Base-by-base conservation (phyloP, 2,329 filamentous ascomycete genomes). In the Phaeoacremonium minimum region DNA sequence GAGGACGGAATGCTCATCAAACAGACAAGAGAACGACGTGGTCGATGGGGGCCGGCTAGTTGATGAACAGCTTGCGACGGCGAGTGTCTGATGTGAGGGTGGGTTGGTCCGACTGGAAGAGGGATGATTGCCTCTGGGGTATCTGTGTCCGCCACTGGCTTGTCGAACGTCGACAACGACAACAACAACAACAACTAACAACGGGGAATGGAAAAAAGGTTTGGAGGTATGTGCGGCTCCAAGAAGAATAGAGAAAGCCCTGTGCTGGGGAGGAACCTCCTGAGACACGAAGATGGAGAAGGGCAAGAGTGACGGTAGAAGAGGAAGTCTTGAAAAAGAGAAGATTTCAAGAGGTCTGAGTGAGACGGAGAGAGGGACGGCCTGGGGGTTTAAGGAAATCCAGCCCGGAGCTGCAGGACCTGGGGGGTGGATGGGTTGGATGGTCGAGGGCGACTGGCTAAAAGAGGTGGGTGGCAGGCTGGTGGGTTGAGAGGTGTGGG, bases 311-410 rank as follows among this genome's bases (percentile, higher is more conserved):
- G 52, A 56, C 51, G 57, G 53, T 53, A 47, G 48, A 53, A 57
- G 58, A 57, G 61, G 52, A 58, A 59, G 56, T 64, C 57, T 63
- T 60, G 58, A 57, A 58, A 47, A 57, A 50, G 56, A 57, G 50
- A 57, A 52, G 56, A 59, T 56, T 50, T 57, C 58, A 57, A 48
- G 58, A 53, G 54, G 51, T 47, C 51, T 49, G 31, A 47, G 44
- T 45, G 51, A 55, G 60, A 58, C 58, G 51, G 50, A 52, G 55
- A 58, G 55, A 54, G 52, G 53, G 55, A 53, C 51, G 49, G 44
- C 47, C 54, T 56, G 52, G 58, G 49, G 58, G 59, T 60, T 63
- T 62, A 61, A 61, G 60, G 52, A 59, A 55, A 54, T 58, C 51
- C 44, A 15, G 53, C 44, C 38, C 43, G 43, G 41, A 42, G 45